These are phyloP conservation scores for Paraphoma chrysanthemicola DNA, from an alignment of 2,329 filamentous ascomycete species.

Conservation along the genomic window DNA sequence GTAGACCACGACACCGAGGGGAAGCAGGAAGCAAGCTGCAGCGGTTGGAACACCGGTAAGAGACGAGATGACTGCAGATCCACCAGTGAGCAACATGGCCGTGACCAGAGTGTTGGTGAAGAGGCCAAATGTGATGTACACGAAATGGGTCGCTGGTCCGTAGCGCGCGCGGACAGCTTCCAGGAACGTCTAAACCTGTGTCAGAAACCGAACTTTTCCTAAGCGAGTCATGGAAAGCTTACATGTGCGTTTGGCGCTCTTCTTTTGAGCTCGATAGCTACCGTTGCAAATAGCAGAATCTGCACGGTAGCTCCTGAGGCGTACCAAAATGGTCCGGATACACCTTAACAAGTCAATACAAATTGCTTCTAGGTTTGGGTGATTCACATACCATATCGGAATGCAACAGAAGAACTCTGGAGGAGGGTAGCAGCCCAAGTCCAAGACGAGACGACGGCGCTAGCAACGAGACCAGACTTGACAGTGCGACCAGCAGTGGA, in stretches of 20 bases:
- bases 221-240: not conserved
- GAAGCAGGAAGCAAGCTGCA: conserved; percentile 83
- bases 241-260: conserved; percentile 42
- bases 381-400: conserved; percentile 34
- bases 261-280: conserved; percentile 43
- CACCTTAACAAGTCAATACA: conserved; percentile 16
- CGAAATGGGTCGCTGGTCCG: conserved; percentile 73
- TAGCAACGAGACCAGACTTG: conserved; percentile 41
- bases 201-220: not conserved
- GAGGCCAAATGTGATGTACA: conserved; percentile 82
- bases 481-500: conserved; percentile 39
- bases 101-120: conserved; percentile 88
- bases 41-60: conserved; percentile 72
- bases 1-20: conserved; percentile 81
- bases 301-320: conserved; percentile 42
- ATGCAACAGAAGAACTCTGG: conserved; percentile 40
- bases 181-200: conserved; percentile 71
- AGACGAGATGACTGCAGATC: conserved; percentile 67
- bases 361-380: not conserved
- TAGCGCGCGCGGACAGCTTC: conserved; percentile 87
- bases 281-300: conserved; percentile 38
- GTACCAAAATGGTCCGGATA: conserved; percentile 44
- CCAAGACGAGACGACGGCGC: conserved; percentile 38
- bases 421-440: conserved; percentile 41
- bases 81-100: conserved; percentile 86